A percentile compares a stretch with the other conserved stretches of the same genome.
Conservation (phyloP, 306 rosid genomes). For the Corylus avellana region DNA sequence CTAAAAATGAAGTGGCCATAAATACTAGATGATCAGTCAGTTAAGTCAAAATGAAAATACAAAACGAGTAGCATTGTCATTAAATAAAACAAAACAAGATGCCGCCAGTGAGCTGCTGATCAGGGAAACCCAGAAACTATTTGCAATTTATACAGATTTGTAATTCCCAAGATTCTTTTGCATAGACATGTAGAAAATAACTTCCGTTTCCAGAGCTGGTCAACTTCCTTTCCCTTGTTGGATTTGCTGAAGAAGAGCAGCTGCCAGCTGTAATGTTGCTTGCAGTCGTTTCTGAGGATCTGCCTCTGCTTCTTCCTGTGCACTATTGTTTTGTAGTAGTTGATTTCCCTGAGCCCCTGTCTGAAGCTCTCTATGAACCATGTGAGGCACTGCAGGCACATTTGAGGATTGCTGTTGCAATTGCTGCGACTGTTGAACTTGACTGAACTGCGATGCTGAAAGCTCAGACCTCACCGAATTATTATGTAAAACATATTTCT, state of each 20-base stretch:
- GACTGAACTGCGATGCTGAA: conserved; percentile 55
- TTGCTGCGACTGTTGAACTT: conserved; percentile 50
- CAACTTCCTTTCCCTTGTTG: conserved; percentile 85
- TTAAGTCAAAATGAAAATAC: background rate
- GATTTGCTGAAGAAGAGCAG: conserved; percentile 92
- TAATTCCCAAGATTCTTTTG: background rate
- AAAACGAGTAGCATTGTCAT: background rate
- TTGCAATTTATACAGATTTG: background rate
- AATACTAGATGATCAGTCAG: background rate
- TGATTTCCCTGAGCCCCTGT: conserved; percentile 58
- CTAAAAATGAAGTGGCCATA: background rate
- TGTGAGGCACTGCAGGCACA: conserved; percentile 39
- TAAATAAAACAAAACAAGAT: background rate
- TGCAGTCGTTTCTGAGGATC: conserved; percentile 91
- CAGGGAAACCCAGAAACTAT: background rate
- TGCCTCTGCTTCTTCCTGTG: conserved; percentile 58
- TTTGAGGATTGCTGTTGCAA: conserved; percentile 49
- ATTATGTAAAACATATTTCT: conserved; percentile 46
- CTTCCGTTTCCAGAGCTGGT: conserved; percentile 4
- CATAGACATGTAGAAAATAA: background rate
- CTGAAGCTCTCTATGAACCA: conserved; percentile 59
- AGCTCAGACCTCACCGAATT: conserved; percentile 48
- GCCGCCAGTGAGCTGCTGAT: background rate
- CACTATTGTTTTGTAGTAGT: conserved; percentile 32
- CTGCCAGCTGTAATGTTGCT: conserved; percentile 92